Percentiles rank a stretch among this genome's conserved stretches.
Evolutionary conservation across 495 filamentous ascomycete genomes (phyloP).

Genomic region (Pyronema omphalodes): DNA sequence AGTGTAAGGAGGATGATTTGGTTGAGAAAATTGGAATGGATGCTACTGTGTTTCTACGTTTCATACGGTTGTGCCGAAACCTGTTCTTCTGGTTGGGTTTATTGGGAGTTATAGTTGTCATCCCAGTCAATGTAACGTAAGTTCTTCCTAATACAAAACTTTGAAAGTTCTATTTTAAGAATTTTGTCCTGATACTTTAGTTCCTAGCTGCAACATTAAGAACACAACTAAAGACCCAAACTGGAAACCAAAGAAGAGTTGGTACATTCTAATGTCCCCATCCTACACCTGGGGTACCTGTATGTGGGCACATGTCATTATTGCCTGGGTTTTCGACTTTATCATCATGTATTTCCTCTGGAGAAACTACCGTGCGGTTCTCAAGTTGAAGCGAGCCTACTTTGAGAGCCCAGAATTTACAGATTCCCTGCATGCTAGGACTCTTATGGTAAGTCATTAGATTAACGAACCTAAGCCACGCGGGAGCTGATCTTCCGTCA

Average conservation of each 20-base stretch:
- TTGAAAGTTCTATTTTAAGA: slow-evolving; percentile 15
- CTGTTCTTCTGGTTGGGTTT: slow-evolving; percentile 59
- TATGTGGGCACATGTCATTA: slow-evolving; percentile 66
- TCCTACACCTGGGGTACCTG: slow-evolving; percentile 35
- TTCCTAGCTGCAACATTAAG: slow-evolving; percentile 22
- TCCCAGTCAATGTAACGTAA: slow-evolving; percentile 52
- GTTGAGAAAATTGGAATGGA: slow-evolving; percentile 72
- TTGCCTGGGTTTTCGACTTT: slow-evolving; percentile 61
- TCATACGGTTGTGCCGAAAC: slow-evolving; percentile 80
- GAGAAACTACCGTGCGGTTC: slow-evolving; percentile 62
- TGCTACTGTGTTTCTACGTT: slow-evolving; percentile 68
- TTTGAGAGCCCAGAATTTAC: slow-evolving; percentile 82
- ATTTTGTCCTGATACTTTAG: slow-evolving; percentile 17
- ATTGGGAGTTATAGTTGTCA: slow-evolving; percentile 58
- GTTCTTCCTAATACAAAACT: background rate
- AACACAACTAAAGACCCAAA: slow-evolving; percentile 2
- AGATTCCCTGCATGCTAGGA: slow-evolving; percentile 69
- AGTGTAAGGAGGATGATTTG: slow-evolving; percentile 54
- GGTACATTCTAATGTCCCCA: slow-evolving; percentile 36
- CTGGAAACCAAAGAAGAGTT: slow-evolving; percentile 15
- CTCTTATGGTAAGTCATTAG: slow-evolving; percentile 50
- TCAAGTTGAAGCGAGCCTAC: slow-evolving; percentile 52
- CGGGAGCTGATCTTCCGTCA: background rate
- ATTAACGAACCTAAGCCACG: no score
- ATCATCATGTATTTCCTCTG: slow-evolving; percentile 67